Evolutionary conservation across 2,329 filamentous ascomycete genomes (phyloP), one percentile per base, ranked within the genome.

Genomic region (Stagonosporopsis chrysanthemi): DNA sequence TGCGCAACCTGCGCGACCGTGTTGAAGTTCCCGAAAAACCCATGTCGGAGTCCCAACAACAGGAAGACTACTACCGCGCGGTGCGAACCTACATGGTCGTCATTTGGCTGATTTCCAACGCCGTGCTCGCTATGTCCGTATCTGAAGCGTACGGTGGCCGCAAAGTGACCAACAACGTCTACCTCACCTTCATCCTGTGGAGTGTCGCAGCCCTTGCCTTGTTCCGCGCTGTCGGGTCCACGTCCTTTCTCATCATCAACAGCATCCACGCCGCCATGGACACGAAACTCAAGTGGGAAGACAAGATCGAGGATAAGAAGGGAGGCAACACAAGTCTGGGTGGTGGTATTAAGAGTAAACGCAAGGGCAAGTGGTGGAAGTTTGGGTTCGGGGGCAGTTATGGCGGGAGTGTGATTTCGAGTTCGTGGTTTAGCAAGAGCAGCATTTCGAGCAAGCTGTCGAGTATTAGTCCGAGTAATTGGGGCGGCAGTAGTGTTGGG

Each of bases 21-120:
- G 83, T 99, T 68, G 92, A 96, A 74, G 94, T 98, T 0, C 82
- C 90, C 11, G 75, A 78, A 12, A 76, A 84, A 0, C 77, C 81
- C 0, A 68, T 86, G 15, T 88, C 85, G 40, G 94, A 97, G 68
- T 82, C 86, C 0, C 95, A 98, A 79, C 80, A 92, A 78, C 95
- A 99, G 77, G 95, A 99, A 77, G 95, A 99, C 79, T 99, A 99
- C 84, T 99, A 99, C 84, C 91, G 93, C 76, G 91, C 90, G 38
- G 95, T 99, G 49, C 88, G 95, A 52, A 99, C 95, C 0, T 99
- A 99, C 86, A 96, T 99, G 88, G 95, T 99, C 12, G 88, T 96
- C 40, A 84, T 88, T 43, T 99, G 95, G 95, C 92, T 99, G 85
- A 84, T 96, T 33, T 87, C 88, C 68, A 99, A 99, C 75, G 92